Evolutionary conservation across 1,284 basidiomycete species (phyloP), one percentile per base, ranked within the genome.

Genomic region (Rugosomyces carneus): DNA sequence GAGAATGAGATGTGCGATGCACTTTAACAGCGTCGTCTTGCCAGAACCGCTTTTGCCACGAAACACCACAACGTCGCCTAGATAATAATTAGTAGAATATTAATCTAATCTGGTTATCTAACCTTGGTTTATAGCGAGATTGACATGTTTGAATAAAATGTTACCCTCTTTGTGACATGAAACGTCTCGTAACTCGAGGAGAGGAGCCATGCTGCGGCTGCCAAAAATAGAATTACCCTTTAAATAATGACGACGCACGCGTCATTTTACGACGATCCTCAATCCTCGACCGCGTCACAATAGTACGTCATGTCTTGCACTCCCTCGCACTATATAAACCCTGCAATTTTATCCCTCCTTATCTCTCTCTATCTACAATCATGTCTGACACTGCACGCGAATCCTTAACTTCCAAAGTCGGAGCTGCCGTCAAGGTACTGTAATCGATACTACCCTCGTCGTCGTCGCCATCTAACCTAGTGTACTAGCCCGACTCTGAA

Each of bases 21-120:
- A 90, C 62, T 91, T 93, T 37, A 93, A 60, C 36, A 92, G 62
- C 0, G 89, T 91, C 0, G 88, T 84, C 62, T 92, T 92, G 71
- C 69, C 69, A 18, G 62, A 66, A 10, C 89, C 89, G 53, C 84
- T 88, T 57, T 78, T 78, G 8, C 89, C 89, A 51, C 81, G 80
- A 19, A 92, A 57, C 13, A 90, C 70, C 18, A 90, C 55, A 15
- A 92, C 71, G 57, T 93, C 89, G 10, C 70, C 69, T 34, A 34
- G 15, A 44, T 21, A 10, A 36, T 7, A 31, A 5, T 10, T 27
- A 41, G 15, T 23, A 36, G 3, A 18, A 16, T 9, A 29, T 4
- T 10, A 29, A 29, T 10, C 2, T 2, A 29, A 29, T 2, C 5
- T 20, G 35, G 15, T n/a, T n/a, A n/a, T n/a, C 6, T 10, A 3